phyloP scores from a whole-genome alignment of 2,329 filamentous ascomycete genomes.

The Alternaria gansuensis region DNA sequence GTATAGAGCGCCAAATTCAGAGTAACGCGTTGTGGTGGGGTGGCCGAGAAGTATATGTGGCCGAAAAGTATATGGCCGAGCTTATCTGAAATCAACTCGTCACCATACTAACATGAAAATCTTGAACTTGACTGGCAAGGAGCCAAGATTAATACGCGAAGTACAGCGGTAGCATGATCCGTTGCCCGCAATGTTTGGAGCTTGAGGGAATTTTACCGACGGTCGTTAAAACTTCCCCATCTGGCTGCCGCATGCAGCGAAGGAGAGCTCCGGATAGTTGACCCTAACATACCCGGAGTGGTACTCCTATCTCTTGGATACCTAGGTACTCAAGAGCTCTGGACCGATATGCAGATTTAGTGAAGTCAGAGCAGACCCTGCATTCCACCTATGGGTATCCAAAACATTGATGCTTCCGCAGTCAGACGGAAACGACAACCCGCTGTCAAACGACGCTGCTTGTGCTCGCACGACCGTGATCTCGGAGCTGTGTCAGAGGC shows the following conservation, averaged over 20 bases:
- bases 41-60: too few species aligned
- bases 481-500: conserved; percentile 36
- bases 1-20: too few species aligned
- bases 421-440: conserved; percentile 16
- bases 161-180: conserved; percentile 12
- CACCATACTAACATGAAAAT: conserved; percentile 19
- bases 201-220: not conserved
- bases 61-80: too few species aligned
- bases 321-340: not conserved
- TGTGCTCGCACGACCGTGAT: conserved; percentile 26
- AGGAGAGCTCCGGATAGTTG: not conserved
- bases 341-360: not conserved
- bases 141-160: conserved; percentile 16
- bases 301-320: not conserved
- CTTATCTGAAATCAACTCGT: conserved; percentile 18
- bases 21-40: too few species aligned
- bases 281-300: not conserved
- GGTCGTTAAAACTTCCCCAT: not conserved
- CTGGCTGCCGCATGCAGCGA: not conserved
- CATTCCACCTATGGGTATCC: conserved; percentile 3
- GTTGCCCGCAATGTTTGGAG: not conserved
- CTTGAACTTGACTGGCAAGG: conserved; percentile 14
- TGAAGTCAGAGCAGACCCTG: conserved; percentile 14
- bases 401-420: conserved; percentile 7
- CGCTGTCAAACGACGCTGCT: conserved; percentile 29